Evolutionary conservation across 306 rosid genomes (phyloP).

Genomic region (Mimosa bimucronata): DNA sequence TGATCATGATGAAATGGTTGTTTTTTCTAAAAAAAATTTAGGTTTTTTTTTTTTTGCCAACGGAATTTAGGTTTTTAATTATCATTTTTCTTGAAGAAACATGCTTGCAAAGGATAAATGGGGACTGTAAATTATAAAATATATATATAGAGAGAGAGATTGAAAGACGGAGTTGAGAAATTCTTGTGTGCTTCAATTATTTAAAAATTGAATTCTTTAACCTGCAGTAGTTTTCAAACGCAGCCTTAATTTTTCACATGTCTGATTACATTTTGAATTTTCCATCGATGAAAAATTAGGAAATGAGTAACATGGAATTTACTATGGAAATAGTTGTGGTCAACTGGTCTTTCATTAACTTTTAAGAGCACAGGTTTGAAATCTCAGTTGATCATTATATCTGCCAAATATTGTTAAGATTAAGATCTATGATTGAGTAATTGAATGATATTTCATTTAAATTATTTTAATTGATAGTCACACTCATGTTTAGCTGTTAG

Average conservation of each 20-base stretch:
- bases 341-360: neutral
- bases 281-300: neutral
- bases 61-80: too few relatives aligned
- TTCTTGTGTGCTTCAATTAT: neutral
- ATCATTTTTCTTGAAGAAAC: neutral
- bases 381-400: neutral
- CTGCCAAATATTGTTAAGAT: neutral
- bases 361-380: neutral
- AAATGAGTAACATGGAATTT: neutral
- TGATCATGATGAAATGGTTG: too few relatives aligned
- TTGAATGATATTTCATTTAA: neutral
- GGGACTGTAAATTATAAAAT: too few relatives aligned
- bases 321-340: neutral
- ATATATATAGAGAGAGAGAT: too few relatives aligned
- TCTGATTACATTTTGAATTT: neutral
- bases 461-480: neutral
- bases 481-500: neutral
- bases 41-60: too few relatives aligned
- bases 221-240: neutral
- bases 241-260: neutral
- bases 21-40: too few relatives aligned
- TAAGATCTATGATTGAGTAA: neutral
- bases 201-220: neutral
- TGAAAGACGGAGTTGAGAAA: neutral
- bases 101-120: too few relatives aligned